Base-by-base conservation (phyloP, 1,139 yeast genomes). In the Arxiozyma heterogenica region DNA sequence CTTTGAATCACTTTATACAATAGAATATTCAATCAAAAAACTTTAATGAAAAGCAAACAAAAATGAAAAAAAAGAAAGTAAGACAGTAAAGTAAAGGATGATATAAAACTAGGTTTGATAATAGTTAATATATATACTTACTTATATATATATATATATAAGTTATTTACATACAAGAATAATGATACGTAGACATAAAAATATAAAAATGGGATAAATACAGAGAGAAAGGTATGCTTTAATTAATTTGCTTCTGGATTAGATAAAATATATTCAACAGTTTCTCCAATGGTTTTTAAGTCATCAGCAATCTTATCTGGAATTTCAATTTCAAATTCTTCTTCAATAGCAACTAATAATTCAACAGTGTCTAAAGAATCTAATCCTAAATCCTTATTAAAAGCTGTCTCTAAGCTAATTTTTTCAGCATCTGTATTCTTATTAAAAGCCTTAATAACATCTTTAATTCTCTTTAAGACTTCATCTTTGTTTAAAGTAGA, bases 311-410 rank as follows among this genome's bases (percentile, higher is more conserved):
- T 76, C 56, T 74, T 73, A 56, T 83, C 88, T 39, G 84, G 84
- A 63, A 83, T 79, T 71, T 82, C 86, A 68, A 82, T 74, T 68
- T 82, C 87, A 62, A 83, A 83, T 70, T 83, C 78, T 72, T 83
- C 87, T 72, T 83, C 87, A 65, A 83, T 79, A 55, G 86, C 86
- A 64, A 83, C 87, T 61, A 83, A 74, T 56, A 85, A 81, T 72
- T 83, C 88, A 54, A 83, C 86, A 54, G 86, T 81, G 64, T 83
- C 88, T 60, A 83, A 76, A 7, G 88, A 83, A 67, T 83, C 88
- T 61, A 83, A 73, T n/a, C 84, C 84, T 66, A 83, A 75, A 65
- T 83, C 88, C 55, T 67, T 64, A 51, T 64, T 62, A 53, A 70
- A 66, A 41, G 63, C 61, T 22, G 73, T 67, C 44, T 66, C 66